These are phyloP conservation scores for Podaxis sp. DNA, from an alignment of 768 basidiomycete genomes.

Conservation along the genomic window DNA sequence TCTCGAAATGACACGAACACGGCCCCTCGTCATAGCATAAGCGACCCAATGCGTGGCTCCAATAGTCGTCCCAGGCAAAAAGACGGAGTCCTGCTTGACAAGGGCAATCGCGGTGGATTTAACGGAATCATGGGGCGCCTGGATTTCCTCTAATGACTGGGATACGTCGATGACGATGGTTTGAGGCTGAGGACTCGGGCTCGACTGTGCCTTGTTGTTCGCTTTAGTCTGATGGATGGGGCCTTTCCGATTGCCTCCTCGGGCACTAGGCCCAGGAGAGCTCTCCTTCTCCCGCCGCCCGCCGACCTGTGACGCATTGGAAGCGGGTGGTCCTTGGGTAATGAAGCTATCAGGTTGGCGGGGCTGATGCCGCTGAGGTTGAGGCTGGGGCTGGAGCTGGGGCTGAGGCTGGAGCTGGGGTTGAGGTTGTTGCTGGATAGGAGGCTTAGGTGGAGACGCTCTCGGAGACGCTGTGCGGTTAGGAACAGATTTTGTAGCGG, in stretches of 20 bases:
- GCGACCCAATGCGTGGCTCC: constrained; percentile 93
- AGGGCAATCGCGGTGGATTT: constrained; percentile 91
- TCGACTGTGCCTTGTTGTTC: constrained; percentile 47
- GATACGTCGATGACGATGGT: constrained; percentile 76
- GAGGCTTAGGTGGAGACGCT: constrained; percentile 64
- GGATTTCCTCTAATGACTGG: constrained; percentile 69
- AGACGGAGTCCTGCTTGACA: constrained; percentile 82
- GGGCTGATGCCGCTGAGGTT: constrained; percentile 30
- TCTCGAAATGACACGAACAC: constrained; percentile 85
- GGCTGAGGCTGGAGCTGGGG: constrained; percentile 43
- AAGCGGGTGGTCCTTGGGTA: constrained; percentile 12
- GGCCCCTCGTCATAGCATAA: constrained; percentile 89
- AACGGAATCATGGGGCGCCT: constrained; percentile 72
- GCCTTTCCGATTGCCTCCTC: constrained; percentile 34
- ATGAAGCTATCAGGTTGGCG: constrained; percentile 19
- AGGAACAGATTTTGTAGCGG: constrained; percentile 31
- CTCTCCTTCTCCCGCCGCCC: constrained; percentile 65
- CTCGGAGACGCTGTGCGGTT: constrained; percentile 55
- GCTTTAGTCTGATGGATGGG: constrained; percentile 39
- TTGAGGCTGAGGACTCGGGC: constrained; percentile 68
- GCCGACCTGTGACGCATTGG: constrained; percentile 1
- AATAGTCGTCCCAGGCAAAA: constrained; percentile 84
- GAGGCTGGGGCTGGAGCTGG: constrained; percentile 46
- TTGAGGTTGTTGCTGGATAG: constrained; percentile 43
- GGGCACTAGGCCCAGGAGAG: constrained; percentile 57